Percentiles rank a stretch among this genome's conserved stretches.
phyloP scores from a whole-genome alignment of 176 grass and related monocot species.

The Zoysia japonica region DNA sequence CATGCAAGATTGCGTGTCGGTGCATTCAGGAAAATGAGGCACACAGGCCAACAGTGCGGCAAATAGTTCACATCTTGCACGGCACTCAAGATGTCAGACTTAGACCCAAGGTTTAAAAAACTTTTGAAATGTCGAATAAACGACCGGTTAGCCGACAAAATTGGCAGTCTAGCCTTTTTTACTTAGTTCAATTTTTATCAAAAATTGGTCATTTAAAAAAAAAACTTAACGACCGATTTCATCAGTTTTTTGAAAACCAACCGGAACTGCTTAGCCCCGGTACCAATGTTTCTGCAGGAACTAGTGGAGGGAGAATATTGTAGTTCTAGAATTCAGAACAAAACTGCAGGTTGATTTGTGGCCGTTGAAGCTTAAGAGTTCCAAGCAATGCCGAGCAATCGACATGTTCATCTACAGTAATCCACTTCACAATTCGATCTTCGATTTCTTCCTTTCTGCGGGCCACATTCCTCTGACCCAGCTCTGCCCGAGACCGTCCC shows the following conservation, averaged over 20 bases:
- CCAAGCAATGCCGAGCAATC: slow-evolving; percentile 2
- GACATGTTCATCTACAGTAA: slow-evolving; percentile 4
- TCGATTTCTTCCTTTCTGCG: too few species aligned
- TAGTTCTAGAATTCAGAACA: not conserved
- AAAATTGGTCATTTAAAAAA: too few species aligned
- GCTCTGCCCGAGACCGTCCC: too few species aligned
- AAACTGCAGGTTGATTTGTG: not conserved
- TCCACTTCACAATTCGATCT: not conserved
- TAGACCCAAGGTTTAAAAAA: too few species aligned
- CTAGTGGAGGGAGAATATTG: slow-evolving; percentile 8
- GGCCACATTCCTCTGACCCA: too few species aligned
- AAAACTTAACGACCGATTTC: too few species aligned
- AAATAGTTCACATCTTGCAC: slow-evolving; percentile 36
- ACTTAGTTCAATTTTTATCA: too few species aligned
- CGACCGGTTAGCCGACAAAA: too few species aligned
- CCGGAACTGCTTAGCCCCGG: not conserved
- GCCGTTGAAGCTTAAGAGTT: slow-evolving; percentile 1
- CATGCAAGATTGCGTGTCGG: slow-evolving; percentile 46
- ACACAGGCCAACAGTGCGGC: slow-evolving; percentile 30
- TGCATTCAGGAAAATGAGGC: slow-evolving; percentile 46
- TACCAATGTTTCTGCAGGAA: slow-evolving; percentile 23
- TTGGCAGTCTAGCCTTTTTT: too few species aligned
- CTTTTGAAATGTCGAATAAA: too few species aligned
- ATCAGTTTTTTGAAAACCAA: too few species aligned
- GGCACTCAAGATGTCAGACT: slow-evolving; percentile 12